Percentiles rank a stretch among this genome's conserved stretches.
These are phyloP conservation scores for Alternaria sp. DNA, from an alignment of 2,329 filamentous ascomycete species.

Conservation along the genomic window DNA sequence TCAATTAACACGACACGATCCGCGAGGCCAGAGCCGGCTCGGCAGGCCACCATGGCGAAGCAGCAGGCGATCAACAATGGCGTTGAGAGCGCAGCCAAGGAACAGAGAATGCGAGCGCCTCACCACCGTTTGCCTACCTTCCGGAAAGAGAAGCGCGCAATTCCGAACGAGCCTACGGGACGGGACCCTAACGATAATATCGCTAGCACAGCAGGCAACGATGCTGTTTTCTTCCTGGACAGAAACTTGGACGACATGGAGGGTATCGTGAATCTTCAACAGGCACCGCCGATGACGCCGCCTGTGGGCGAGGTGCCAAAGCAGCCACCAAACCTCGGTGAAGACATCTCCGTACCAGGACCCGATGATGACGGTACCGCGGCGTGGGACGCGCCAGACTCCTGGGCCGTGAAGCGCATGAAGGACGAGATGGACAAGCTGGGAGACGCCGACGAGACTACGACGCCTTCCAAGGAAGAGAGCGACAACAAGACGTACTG, in stretches of 20 bases:
- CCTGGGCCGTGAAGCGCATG: slow-evolving; percentile 85
- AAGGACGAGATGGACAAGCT: slow-evolving; percentile 67
- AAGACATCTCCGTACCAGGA: slow-evolving; percentile 34
- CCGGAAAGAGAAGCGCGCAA: slow-evolving; percentile 50
- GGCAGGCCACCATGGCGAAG: slow-evolving; percentile 31
- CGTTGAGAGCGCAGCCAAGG: slow-evolving; percentile 26
- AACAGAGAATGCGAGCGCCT: slow-evolving; percentile 37
- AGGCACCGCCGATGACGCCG: slow-evolving; percentile 72
- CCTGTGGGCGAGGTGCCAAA: slow-evolving; percentile 58
- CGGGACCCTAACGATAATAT: slow-evolving; percentile 56
- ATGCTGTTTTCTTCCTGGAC: slow-evolving; percentile 77
- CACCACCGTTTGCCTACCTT: slow-evolving; percentile 58
- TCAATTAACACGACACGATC: slow-evolving; percentile 38
- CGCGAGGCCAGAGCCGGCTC: slow-evolving; percentile 38
- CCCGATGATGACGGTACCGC: slow-evolving; percentile 53
- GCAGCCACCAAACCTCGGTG: slow-evolving; percentile 59
- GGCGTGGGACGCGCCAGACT: slow-evolving; percentile 92
- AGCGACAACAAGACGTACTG: slow-evolving; percentile 82
- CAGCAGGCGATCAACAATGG: slow-evolving; percentile 31
- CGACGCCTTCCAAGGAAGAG: slow-evolving; percentile 71
- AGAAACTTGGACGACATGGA: slow-evolving; percentile 91
- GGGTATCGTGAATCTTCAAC: slow-evolving; percentile 74
- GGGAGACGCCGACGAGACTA: slow-evolving; percentile 72
- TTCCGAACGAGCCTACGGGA: slow-evolving; percentile 32
- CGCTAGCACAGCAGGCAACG: slow-evolving; percentile 56